Base-by-base conservation (phyloP, 805 yeast species). In the Yarrowia osloensis region DNA sequence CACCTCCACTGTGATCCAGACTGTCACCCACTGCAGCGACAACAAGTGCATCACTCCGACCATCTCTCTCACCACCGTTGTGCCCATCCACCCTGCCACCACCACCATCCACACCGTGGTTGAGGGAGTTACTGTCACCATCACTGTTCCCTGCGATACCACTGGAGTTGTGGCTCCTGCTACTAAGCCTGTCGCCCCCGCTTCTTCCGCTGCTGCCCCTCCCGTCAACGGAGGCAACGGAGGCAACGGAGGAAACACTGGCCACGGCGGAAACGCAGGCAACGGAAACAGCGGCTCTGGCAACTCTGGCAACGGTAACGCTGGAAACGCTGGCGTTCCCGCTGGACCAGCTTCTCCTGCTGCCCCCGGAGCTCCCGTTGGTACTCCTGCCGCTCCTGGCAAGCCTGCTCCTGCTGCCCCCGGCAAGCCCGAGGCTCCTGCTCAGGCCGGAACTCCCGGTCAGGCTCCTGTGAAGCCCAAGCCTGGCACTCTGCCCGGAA, bases 101-200 rank as follows among this genome's bases (percentile, higher is more conserved):
- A 59, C 65, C 28, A 22, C 28, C 21, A 59, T 42, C 31, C 9
- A 28, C 28, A 59, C 65, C 3, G 65, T 59, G 8, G 26, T 40
- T 5, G 52, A 59, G 65, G 65, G 50, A 6, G 40, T 19, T 17
- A 59, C 65, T 0, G 29, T 59, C 12, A 44, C 50, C 17, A 28
- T 59, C 11, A 59, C 65, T 13, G 65, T 59, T 29, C 65, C 65
- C 11, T 59, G 65, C 15, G 65, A 59, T 40, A 54, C 61, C 47
- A 42, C 47, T 21, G 7, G 11, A 2, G 7, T 11, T 28, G 31
- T 28, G 31, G 31, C 31, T 28, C 31, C 31, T 11, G 31, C 3
- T 2, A 28, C 31, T 5, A 33, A 7, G 13, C 37, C 37, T 33
- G 44, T 22, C 15, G 49, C 26, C 26, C 50, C 52, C 9, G 33